Percentiles rank a stretch among this genome's conserved stretches.
phyloP scores from a whole-genome alignment of 805 yeast species.

The Candida mattraensis region DNA sequence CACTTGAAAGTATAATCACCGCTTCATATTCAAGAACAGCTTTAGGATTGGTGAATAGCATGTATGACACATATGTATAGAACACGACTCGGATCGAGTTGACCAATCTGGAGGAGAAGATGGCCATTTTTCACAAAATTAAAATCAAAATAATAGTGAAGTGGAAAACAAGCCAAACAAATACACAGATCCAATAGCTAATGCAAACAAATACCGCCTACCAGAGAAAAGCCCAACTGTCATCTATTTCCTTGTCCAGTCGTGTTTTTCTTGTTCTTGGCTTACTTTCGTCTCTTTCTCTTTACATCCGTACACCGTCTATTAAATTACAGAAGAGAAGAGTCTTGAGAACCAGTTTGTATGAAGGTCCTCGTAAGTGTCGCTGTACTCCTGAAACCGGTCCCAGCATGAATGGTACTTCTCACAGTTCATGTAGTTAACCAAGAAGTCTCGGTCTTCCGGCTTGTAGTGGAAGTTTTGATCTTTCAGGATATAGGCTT shows the following conservation, averaged over 20 bases:
- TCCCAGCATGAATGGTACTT: slow-evolving; percentile 40
- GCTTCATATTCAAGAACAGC: slow-evolving; percentile 31
- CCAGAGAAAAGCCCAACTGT: too few relatives aligned
- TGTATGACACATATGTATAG: slow-evolving; percentile 23
- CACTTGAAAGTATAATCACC: slow-evolving; percentile 27
- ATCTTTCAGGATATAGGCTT: slow-evolving; percentile 19
- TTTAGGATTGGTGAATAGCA: slow-evolving; percentile 25
- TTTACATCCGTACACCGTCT: slow-evolving; percentile 1
- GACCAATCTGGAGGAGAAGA: slow-evolving; percentile 27
- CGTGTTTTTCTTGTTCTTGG: too few relatives aligned
- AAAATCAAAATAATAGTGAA: slow-evolving; percentile 1
- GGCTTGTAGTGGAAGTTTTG: slow-evolving; percentile 37
- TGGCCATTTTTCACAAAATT: slow-evolving; percentile 23
- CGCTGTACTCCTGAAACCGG: slow-evolving; percentile 37
- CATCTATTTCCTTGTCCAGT: too few relatives aligned
- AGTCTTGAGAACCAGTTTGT: slow-evolving; percentile 32
- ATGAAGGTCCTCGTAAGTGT: slow-evolving; percentile 34
- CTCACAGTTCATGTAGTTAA: slow-evolving; percentile 42
- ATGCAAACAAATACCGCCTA: too few relatives aligned
- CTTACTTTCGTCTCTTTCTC: too few relatives aligned
- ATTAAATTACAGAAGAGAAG: slow-evolving; percentile 14
- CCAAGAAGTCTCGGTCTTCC: slow-evolving; percentile 38
- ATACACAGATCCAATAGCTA: too few relatives aligned
- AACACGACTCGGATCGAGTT: slow-evolving; percentile 23
- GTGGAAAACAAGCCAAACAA: too few relatives aligned